phyloP scores from a whole-genome alignment of 768 basidiomycete species.

The Russula emetica region DNA sequence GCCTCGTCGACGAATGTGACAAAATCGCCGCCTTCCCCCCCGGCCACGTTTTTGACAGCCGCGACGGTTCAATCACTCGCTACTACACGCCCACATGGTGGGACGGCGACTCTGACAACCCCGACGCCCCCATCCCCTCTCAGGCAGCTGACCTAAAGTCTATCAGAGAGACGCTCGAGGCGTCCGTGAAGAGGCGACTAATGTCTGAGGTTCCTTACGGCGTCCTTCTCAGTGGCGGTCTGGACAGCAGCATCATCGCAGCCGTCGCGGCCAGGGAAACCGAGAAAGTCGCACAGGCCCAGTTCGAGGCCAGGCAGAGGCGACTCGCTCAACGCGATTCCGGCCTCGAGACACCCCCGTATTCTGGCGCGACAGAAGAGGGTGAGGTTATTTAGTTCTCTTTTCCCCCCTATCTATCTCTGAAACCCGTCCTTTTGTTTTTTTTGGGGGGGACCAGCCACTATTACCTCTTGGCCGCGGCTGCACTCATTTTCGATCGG shows the following conservation, averaged over 20 bases:
- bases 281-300: slow-evolving; percentile 80
- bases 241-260: slow-evolving; percentile 95
- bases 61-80: slow-evolving; percentile 66
- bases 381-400: slow-evolving; percentile 37
- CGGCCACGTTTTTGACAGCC: slow-evolving; percentile 92
- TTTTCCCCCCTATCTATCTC: not conserved
- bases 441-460: slow-evolving; percentile 40
- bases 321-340: slow-evolving; percentile 51
- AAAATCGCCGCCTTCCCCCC: slow-evolving; percentile 94
- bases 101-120: slow-evolving; percentile 68
- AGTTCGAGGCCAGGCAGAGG: slow-evolving; percentile 63
- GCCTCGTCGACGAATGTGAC: slow-evolving; percentile 87
- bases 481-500: slow-evolving; percentile 98
- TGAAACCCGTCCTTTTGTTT: not conserved
- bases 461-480: slow-evolving; percentile 87
- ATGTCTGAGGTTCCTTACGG: slow-evolving; percentile 99
- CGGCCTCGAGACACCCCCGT: slow-evolving; percentile 56
- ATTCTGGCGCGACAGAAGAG: slow-evolving; percentile 46
- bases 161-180: slow-evolving; percentile 80
- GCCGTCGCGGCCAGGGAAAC: slow-evolving; percentile 93
- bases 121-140: slow-evolving; percentile 53
- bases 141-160: slow-evolving; percentile 58
- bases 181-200: slow-evolving; percentile 86
- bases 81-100: slow-evolving; percentile 93
- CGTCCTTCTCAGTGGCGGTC: slow-evolving; percentile 89